phyloP scores from a whole-genome alignment of 192 early-diverging fungal genomes.

The Phlyctochytrium bullatum region DNA sequence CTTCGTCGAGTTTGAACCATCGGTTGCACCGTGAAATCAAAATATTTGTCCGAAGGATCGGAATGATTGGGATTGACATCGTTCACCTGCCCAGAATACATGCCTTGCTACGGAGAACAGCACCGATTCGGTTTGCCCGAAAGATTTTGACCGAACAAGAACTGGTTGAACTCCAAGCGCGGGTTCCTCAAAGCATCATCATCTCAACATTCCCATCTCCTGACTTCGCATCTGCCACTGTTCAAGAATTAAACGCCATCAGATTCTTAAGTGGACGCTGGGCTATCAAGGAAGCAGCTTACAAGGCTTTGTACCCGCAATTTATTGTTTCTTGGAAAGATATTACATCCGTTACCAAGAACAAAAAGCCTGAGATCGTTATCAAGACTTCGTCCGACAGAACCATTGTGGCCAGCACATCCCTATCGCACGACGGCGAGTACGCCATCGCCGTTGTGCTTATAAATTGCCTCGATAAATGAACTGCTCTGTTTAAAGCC shows the following conservation, averaged over 20 bases:
- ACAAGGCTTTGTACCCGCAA: constrained; percentile 67
- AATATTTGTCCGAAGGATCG: too few relatives aligned
- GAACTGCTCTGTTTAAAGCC: constrained; percentile 21
- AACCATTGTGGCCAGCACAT: constrained; percentile 43
- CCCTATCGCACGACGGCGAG: constrained; percentile 79
- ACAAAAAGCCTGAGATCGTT: constrained; percentile 35
- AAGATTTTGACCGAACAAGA: constrained; percentile 21
- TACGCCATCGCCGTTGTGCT: constrained; percentile 68
- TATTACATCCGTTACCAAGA: constrained; percentile 50
- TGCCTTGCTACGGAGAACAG: constrained; percentile 45
- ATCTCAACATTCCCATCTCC: not conserved
- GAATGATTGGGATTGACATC: constrained; percentile 80
- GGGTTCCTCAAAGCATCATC: not conserved
- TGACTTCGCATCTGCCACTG: constrained; percentile 4
- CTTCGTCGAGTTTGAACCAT: not conserved
- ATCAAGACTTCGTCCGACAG: too few relatives aligned
- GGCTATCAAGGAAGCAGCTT: constrained; percentile 72
- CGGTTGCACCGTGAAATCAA: too few relatives aligned
- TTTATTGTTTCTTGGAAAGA: constrained; percentile 61
- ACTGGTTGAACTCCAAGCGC: constrained; percentile 3
- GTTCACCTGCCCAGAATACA: constrained; percentile 65
- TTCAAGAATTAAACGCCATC: constrained; percentile 25
- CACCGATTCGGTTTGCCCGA: constrained; percentile 30
- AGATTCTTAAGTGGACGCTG: constrained; percentile 46
- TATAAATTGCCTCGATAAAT: constrained; percentile 57